These are phyloP conservation scores for Pythium pectinolyticum DNA, from an alignment of 352 stramenopile genomes.

Conservation along the genomic window DNA sequence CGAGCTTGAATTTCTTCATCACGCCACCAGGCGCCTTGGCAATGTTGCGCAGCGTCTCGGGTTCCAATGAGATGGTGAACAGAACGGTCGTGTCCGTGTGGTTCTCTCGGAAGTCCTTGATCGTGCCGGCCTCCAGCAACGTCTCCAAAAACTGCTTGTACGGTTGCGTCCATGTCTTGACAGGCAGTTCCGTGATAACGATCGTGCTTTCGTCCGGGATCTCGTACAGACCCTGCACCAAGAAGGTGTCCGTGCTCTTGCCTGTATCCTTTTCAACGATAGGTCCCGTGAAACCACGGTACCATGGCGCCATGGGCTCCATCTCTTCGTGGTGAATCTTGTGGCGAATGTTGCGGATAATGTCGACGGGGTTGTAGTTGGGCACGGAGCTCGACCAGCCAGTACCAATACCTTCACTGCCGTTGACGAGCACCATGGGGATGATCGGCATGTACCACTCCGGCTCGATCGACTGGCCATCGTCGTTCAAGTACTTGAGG, in stretches of 20 bases:
- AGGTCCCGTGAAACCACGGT: conserved; percentile 89
- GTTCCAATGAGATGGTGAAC: conserved; percentile 87
- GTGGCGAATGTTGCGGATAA: conserved; percentile 78
- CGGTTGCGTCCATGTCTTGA: conserved; percentile 95
- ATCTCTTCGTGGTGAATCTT: conserved; percentile 65
- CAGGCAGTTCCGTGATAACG: conserved; percentile 95
- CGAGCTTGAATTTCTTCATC: conserved; percentile 96
- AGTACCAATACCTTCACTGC: conserved; percentile 97
- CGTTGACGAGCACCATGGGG: conserved; percentile 97
- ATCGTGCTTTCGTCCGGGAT: conserved; percentile 87
- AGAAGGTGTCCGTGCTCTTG: conserved; percentile 63
- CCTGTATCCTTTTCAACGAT: conserved; percentile 77
- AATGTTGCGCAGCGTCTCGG: conserved; percentile 69
- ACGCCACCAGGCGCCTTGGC: conserved; percentile 71
- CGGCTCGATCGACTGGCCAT: conserved; percentile 91
- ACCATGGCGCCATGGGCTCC: conserved; percentile 85
- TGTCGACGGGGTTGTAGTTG: conserved; percentile 91
- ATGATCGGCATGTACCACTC: conserved; percentile 96
- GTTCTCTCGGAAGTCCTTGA: conserved; percentile 93
- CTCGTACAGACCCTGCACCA: conserved; percentile 86
- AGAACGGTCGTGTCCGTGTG: conserved; percentile 92
- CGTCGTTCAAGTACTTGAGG: conserved; percentile 90
- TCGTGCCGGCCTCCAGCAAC: conserved; percentile 82
- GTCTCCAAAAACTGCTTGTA: conserved; percentile 96
- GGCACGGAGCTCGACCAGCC: conserved; percentile 92